Evolutionary conservation across 2,329 filamentous ascomycete genomes (phyloP).

Genomic region (Ilyonectria robusta): DNA sequence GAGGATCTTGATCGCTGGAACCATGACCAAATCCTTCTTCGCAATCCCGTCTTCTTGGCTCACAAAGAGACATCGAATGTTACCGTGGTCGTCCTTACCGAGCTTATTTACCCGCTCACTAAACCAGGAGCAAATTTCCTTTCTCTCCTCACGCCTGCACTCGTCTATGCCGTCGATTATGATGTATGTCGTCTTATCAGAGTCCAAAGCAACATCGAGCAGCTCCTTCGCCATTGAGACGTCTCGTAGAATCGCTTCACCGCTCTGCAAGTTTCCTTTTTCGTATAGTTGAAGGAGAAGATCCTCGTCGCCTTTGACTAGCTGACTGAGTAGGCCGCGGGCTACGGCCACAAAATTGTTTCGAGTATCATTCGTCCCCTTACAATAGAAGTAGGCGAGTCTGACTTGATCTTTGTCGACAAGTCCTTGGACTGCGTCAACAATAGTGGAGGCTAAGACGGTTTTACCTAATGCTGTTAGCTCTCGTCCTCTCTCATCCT

Average conservation of each 20-base stretch:
- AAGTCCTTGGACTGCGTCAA: neutral
- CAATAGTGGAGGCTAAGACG: neutral
- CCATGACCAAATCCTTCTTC: constrained; percentile 6
- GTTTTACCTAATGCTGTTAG: neutral
- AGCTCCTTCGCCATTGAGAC: neutral
- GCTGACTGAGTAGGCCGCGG: neutral
- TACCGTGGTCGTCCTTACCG: neutral
- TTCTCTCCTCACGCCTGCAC: constrained; percentile 11
- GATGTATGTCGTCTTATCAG: constrained; percentile 10
- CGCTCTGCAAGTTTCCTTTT: neutral
- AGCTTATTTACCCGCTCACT: constrained; percentile 7
- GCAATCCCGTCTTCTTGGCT: constrained; percentile 30
- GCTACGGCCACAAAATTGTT: neutral
- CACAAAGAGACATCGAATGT: constrained; percentile 29
- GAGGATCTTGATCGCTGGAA: constrained; percentile 16
- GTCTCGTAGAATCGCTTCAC: neutral
- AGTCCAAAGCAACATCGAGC: neutral
- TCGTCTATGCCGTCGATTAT: constrained; percentile 25
- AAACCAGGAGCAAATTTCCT: constrained; percentile 23
- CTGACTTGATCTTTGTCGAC: neutral
- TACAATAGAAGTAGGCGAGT: neutral
- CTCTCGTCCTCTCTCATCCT: neutral
- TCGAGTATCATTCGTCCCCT: neutral
- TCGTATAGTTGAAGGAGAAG: neutral
- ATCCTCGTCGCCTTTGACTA: neutral